Conservation (phyloP, 2,329 filamentous ascomycete species). For the Trichoderma sp. region DNA sequence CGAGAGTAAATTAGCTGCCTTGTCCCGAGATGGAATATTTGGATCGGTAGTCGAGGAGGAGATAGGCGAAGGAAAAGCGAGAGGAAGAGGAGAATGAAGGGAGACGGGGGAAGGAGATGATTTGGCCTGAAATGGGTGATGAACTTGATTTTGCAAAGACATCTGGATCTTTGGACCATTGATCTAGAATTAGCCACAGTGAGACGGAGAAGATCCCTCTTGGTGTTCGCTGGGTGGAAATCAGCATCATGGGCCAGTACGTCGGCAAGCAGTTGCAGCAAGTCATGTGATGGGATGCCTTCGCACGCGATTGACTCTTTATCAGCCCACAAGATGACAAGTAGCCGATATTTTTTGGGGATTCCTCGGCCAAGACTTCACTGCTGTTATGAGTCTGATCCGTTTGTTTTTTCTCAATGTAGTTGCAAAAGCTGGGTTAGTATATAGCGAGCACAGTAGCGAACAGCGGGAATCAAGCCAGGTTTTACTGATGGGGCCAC, state of each 20-base stretch:
- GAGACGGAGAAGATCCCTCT: fast-evolving
- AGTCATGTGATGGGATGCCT: not conserved
- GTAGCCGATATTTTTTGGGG: not conserved
- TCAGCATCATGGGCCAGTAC: not conserved
- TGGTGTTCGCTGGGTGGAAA: not conserved
- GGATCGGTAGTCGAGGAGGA: not conserved
- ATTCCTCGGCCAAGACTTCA: not conserved
- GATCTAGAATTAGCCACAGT: not conserved
- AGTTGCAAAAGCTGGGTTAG: too few species aligned
- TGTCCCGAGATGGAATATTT: not conserved
- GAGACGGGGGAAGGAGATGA: too few species aligned
- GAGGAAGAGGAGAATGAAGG: too few species aligned
- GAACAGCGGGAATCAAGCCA: not conserved
- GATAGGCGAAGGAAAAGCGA: not conserved
- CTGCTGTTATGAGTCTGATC: too few species aligned
- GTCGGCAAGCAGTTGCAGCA: not conserved
- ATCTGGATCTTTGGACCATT: not conserved
- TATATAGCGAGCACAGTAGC: too few species aligned
- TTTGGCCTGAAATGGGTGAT: not conserved
- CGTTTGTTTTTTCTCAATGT: too few species aligned
- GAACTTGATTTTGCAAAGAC: not conserved
- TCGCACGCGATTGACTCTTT: not conserved
- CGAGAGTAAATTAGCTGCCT: fast-evolving
- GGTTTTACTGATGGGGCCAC: fast-evolving
- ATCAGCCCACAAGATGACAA: not conserved